phyloP scores from a whole-genome alignment of 495 filamentous ascomycete species.

The Aspergillus saccharolyticus region DNA sequence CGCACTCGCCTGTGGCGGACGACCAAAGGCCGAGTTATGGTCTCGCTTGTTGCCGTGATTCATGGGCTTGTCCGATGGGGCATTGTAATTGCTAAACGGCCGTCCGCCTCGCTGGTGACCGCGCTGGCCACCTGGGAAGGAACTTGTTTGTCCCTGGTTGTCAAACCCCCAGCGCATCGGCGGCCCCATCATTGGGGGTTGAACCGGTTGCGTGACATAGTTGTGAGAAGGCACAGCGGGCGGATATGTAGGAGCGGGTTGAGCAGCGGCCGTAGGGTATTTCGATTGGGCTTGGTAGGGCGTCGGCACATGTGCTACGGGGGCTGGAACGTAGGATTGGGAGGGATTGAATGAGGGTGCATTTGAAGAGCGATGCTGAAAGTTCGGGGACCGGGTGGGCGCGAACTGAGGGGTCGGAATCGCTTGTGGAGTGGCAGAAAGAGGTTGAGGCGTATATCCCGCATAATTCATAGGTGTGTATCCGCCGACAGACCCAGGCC shows the following conservation, averaged over 20 bases:
- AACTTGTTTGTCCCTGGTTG: constrained; percentile 20
- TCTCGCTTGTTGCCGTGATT: constrained; percentile 35
- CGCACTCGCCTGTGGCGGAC: constrained; percentile 32
- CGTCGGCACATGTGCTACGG: constrained; percentile 17
- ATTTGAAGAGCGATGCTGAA: constrained; percentile 20
- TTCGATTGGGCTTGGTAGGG: constrained; percentile 27
- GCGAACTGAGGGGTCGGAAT: constrained; percentile 28
- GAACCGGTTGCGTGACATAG: constrained; percentile 24
- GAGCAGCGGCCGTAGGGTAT: constrained; percentile 26
- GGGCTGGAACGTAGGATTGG: constrained; percentile 24
- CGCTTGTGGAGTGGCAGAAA: constrained; percentile 20
- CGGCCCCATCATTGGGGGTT: constrained; percentile 52
- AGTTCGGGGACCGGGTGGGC: constrained; percentile 22
- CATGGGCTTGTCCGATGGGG: constrained; percentile 37
- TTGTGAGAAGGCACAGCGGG: constrained; percentile 22
- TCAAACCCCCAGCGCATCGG: constrained; percentile 57
- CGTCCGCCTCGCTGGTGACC: constrained; percentile 33
- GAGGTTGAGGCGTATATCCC: constrained; percentile 28
- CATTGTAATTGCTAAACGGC: constrained; percentile 43
- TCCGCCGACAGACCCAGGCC: constrained; percentile 17
- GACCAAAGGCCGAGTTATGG: constrained; percentile 39
- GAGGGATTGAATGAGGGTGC: constrained; percentile 22
- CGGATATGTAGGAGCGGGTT: constrained; percentile 24
- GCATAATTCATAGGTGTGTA: constrained; percentile 31
- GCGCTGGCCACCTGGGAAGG: constrained; percentile 19